Base-by-base conservation (phyloP, 176 grass and related monocot genomes). In the Echinochloa phyllopogon region DNA sequence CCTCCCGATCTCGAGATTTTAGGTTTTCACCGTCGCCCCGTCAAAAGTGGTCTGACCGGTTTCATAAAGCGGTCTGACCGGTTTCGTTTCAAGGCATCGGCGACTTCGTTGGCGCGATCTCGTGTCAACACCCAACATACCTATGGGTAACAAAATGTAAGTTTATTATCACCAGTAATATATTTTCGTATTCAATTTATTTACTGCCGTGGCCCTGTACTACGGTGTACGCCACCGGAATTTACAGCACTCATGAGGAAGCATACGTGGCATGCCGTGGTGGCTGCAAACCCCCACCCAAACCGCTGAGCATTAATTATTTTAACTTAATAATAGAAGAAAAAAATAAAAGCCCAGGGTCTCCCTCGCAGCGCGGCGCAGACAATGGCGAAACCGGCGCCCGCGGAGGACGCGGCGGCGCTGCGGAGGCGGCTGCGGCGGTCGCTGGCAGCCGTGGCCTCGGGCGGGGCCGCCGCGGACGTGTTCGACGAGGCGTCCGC, bases 401-500 rank as follows among this genome's bases (percentile, higher is more conserved):
- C 86, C 72, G 70, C 82, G 77, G 83, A 58, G 67, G 74, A 55
- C 20, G 72, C 71, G 25, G 77, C 59, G 42, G 84, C 86, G 57
- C 65, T 94, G 75, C 84, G 84, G 88, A 57, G 69, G 12, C 80
- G 82, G 58, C 78, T 97, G 51, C 42, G 84, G 83, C 48, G 69
- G 81, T 72, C 89, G 9, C 88, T 94, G 53, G 71, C 80, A 18
- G 10, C 77, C 41, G 87, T 94, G 37, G 64, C 68, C 4, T 45
- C 58, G 17, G 87, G 84, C 13, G 82, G 82, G 47, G 83, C 75
- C 51, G 45, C 39, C 11, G 50, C 47, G 27, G 93, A 81, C 21
- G 84, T 65, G 2, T 94, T 81, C 68, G 88, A 97, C 10, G 86
- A 92, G 81, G 90, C 86, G 37, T 86, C 90, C 49, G 74, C 66